phyloP scores from a whole-genome alignment of 371 early-diverging fungal genomes.

The Mortierella sp. region DNA sequence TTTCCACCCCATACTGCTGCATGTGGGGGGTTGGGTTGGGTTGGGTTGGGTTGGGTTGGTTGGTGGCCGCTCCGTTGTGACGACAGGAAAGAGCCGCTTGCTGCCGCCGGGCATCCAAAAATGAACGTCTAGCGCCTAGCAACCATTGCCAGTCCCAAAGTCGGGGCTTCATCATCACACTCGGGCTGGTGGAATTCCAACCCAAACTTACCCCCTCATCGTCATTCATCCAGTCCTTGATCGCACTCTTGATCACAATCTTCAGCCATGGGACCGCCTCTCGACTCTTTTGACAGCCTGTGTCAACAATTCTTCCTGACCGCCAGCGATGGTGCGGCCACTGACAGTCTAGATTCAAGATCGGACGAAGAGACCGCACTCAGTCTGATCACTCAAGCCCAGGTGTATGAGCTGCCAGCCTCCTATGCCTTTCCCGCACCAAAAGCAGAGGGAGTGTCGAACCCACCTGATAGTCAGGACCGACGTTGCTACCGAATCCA shows the following conservation, averaged over 20 bases:
- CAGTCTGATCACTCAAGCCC: constrained; percentile 25
- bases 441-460: too few species aligned
- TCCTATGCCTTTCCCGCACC: not conserved
- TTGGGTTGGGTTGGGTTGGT: too few species aligned
- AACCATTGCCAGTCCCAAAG: too few species aligned
- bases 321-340: not conserved
- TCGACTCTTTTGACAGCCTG: constrained; percentile 19
- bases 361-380: constrained; percentile 38
- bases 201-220: too few species aligned
- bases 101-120: too few species aligned
- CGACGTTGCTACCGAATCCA: constrained; percentile 37
- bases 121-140: too few species aligned
- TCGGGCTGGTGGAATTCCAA: too few species aligned
- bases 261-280: not conserved
- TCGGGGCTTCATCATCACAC: too few species aligned
- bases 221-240: not conserved
- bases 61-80: too few species aligned
- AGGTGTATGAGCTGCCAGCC: constrained; percentile 27
- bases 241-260: not conserved
- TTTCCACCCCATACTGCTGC: too few species aligned
- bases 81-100: too few species aligned
- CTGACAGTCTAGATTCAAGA: not conserved
- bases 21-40: too few species aligned
- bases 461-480: not conserved
- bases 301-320: constrained; percentile 35